phyloP scores from a whole-genome alignment of 768 basidiomycete genomes.

The Trametes cinnabarina region DNA sequence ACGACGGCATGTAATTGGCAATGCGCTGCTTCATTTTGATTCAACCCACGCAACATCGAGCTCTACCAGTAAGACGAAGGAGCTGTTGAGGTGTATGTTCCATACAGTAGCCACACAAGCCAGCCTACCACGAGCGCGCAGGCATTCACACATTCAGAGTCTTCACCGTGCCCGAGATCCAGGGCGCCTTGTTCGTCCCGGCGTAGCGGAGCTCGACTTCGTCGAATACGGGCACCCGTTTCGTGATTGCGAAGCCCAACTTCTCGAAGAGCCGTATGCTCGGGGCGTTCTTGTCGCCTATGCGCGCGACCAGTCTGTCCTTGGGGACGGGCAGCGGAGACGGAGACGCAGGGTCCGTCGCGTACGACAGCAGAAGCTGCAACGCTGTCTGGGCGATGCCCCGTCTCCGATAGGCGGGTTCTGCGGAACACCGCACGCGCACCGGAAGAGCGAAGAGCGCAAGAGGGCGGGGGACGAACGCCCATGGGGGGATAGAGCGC shows the following conservation, averaged over 20 bases:
- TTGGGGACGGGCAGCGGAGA: constrained; percentile 43
- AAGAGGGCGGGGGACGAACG: not conserved
- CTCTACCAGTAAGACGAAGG: too few relatives aligned
- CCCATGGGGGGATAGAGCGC: too few relatives aligned
- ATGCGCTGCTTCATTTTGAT: too few relatives aligned
- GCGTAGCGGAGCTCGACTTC: constrained; percentile 76
- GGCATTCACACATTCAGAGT: not conserved
- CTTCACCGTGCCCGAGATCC: constrained; percentile 17
- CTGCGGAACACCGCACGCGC: constrained; percentile 34
- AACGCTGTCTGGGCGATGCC: constrained; percentile 66
- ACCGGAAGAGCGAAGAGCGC: not conserved
- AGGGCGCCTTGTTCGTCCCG: constrained; percentile 3
- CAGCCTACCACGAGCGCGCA: too few relatives aligned
- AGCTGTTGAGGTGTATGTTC: too few relatives aligned
- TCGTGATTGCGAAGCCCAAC: constrained; percentile 72
- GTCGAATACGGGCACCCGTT: constrained; percentile 68
- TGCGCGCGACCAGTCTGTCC: constrained; percentile 60
- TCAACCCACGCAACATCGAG: too few relatives aligned
- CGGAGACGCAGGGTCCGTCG: constrained; percentile 38
- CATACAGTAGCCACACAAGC: too few relatives aligned
- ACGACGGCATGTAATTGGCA: too few relatives aligned
- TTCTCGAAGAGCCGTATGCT: constrained; percentile 73
- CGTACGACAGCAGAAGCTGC: constrained; percentile 66
- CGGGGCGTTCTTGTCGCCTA: constrained; percentile 64
- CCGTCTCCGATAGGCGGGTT: constrained; percentile 62